A percentile compares a stretch with the other conserved stretches of the same genome.
phyloP scores from a whole-genome alignment of 768 basidiomycete genomes.

The Amanita exitialis region DNA sequence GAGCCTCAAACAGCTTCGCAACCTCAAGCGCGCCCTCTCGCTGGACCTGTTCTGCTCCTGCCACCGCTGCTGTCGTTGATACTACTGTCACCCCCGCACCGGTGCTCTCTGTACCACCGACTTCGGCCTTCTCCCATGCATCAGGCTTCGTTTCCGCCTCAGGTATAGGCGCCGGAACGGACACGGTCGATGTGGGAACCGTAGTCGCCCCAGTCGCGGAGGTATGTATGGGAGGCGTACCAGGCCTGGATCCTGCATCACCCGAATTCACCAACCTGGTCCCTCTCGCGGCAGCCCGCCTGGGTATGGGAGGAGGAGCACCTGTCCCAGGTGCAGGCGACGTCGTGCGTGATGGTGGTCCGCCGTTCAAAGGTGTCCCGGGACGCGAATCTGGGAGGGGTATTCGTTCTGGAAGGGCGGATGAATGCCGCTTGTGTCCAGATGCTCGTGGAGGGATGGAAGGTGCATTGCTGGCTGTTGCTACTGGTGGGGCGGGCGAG shows the following conservation, averaged over 20 bases:
- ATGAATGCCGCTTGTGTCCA: not conserved
- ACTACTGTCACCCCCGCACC: not conserved
- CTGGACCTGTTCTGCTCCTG: not conserved
- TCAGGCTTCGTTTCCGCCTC: not conserved
- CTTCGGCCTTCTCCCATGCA: not conserved
- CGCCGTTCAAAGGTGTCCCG: not conserved
- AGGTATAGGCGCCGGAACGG: not conserved
- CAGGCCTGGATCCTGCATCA: constrained; percentile 4
- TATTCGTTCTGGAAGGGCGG: constrained; percentile 3
- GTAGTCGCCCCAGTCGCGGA: not conserved
- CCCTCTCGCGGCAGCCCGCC: constrained; percentile 5
- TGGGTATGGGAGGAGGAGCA: constrained; percentile 4
- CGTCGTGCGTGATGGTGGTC: constrained; percentile 4
- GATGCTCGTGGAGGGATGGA: constrained; percentile 2
- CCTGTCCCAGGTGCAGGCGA: constrained; percentile 3
- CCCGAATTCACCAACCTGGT: not conserved
- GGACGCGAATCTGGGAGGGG: constrained; percentile 4
- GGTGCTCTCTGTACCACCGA: not conserved
- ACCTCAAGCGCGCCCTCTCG: not conserved
- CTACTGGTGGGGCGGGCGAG: not conserved
- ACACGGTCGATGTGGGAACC: not conserved
- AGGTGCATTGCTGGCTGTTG: not conserved
- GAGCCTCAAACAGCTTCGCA: not conserved
- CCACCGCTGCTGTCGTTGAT: too few relatives aligned
- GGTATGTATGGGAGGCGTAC: not conserved